phyloP scores from a whole-genome alignment of 1,284 basidiomycete genomes.

The Cryptococcus neoformans region DNA sequence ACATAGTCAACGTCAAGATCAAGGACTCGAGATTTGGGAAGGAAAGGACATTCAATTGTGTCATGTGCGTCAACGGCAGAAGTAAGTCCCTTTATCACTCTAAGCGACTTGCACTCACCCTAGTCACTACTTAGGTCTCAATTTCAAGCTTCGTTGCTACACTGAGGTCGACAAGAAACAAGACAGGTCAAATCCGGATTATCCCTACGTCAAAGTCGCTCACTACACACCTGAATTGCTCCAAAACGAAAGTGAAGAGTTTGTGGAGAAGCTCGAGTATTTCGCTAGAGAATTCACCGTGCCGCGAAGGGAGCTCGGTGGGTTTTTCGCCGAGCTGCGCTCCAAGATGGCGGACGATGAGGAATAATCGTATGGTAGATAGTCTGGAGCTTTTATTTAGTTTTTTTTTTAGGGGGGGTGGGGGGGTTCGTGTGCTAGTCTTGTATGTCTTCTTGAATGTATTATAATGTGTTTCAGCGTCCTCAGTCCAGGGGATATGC shows the following conservation, averaged over 20 bases:
- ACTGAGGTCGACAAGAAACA: constrained; percentile 26
- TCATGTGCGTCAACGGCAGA: constrained; percentile 32
- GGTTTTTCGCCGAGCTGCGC: constrained; percentile 14
- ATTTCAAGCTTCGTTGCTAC: constrained; percentile 42
- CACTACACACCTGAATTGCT: constrained; percentile 16
- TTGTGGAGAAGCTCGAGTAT: constrained; percentile 10
- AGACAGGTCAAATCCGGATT: neutral
- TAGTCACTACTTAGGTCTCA: constrained; percentile 27
- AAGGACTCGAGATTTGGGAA: constrained; percentile 29
- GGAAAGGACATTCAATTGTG: constrained; percentile 41
- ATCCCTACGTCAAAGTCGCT: constrained; percentile 7
- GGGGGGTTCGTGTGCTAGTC: neutral
- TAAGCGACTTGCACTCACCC: no score
- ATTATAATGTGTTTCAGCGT: no score
- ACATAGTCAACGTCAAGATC: constrained; percentile 37
- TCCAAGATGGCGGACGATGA: constrained; percentile 7
- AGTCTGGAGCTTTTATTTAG: neutral
- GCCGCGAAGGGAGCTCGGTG: constrained; percentile 14
- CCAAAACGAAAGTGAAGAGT: constrained; percentile 10
- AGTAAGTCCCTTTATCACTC: constrained; percentile 30
- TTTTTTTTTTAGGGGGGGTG: neutral
- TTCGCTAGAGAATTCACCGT: constrained; percentile 14
- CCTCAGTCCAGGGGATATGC: neutral
- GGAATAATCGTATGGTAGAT: neutral
- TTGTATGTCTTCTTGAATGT: no score